Base-by-base conservation (phyloP, 495 filamentous ascomycete species). In the Mycothermus thermophilus region DNA sequence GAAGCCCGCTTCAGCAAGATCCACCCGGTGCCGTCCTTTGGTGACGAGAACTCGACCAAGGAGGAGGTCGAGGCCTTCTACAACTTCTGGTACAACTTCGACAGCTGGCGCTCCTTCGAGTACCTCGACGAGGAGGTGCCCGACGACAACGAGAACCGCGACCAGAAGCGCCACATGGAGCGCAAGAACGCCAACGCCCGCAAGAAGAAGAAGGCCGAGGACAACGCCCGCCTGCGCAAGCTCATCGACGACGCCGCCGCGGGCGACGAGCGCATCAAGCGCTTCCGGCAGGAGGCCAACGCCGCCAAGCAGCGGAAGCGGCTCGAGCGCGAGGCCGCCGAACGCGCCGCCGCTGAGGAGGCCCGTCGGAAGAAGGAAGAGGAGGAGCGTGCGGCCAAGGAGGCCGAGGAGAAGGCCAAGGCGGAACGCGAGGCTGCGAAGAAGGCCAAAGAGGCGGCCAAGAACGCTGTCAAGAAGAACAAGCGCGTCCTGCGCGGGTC, bases 1-100 rank as follows among this genome's bases (percentile, higher is more conserved):
- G 90, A 97, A 66, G 79, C 64, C 10, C 83, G 90, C 42, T 97
- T 97, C 77, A 88, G 80, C 59, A 85, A 83, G 57, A 69, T 52
- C 33, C 79, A 92, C 51, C 86, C 86, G 16, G 92, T 94, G 8
- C 92, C 90, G 2, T 56, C 64, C 40, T 73, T 96, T 23, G 80
- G 90, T 35, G 72, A 88, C 55, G 86, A 92, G 27, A 80, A 90
- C 44, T 79, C 75, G 48, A 74, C 76, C 50, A 79, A 84, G 56
- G 80, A 92, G 52, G 79, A 88, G 1, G 88, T 97, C 17, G 83
- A 95, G 51, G 62, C 64, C 37, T 97, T 97, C 67, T 97, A 97
- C 71, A 93, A 96, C 69, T 97, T 95, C 72, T 97, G 83, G 80
- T 97, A 94, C 71, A 86, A 86, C 67, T 90, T 97, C 49, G 92